Evolutionary conservation across 257 asterid genomes (phyloP), one percentile per base, ranked within the genome.

Genomic region (Capsicum rhomboideum): DNA sequence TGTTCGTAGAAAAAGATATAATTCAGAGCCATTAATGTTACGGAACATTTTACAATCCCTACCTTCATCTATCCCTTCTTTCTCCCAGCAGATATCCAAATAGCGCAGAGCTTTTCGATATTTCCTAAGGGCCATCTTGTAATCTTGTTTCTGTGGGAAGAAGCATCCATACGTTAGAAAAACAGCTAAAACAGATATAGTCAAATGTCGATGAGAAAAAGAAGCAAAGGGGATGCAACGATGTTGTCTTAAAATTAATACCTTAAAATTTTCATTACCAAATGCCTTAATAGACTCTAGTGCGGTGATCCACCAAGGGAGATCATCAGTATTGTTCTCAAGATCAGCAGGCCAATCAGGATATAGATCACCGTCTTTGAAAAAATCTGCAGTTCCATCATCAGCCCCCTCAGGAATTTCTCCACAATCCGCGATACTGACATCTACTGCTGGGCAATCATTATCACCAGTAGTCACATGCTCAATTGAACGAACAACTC

Each of bases 331-430:
- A 84, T 77, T 92, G 37, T 92, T 86, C 50, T 89, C 94, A 5
- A 95, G 95, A 90, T 97, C 99, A 53, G 93, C 83, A 2, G 99
- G 98, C 98, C 98, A 97, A 79, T 97, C 99, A 83, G 97, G 95
- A 88, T 92, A 95, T 75, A 83, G 61, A 80, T 97, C 99, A 79
- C 97, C 98, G 83, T 97, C 99, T 50, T 92, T 89, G 89, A 92
- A 97, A 77, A 97, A 93, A 87, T 95, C 90, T 3, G 91, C 83
- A 26, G 74, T 88, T 74, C 99, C 99, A 82, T 94, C 98, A 90
- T 96, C 98, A 50, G 88, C 92, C 37, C 99, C 98, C 75, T 89
- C 87, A 8, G 91, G 95, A 72, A 96, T 93, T 90, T 93, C 97
- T 68, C 98, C 99, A 86, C 98, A 96, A 68, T 94, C 93, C 26